A percentile compares a stretch with the other conserved stretches of the same genome.
phyloP scores from a whole-genome alignment of 2,329 filamentous ascomycete genomes.

The Moelleriella libera region DNA sequence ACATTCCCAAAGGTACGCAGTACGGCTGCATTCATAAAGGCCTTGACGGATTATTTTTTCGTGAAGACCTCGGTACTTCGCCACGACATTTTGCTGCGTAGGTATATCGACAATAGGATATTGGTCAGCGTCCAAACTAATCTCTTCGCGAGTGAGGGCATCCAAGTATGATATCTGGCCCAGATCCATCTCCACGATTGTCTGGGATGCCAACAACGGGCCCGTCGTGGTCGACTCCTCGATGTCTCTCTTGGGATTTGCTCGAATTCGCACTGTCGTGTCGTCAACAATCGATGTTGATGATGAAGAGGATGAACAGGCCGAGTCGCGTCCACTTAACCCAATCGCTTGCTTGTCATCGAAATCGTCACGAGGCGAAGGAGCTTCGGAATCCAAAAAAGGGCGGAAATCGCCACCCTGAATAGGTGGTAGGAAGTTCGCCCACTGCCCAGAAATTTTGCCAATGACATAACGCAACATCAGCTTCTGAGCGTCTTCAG shows the following conservation, averaged over 20 bases:
- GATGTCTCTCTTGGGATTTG: conserved; percentile 5
- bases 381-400: conserved; percentile 19
- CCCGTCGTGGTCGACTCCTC: conserved; percentile 13
- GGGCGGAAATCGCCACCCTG: conserved; percentile 70
- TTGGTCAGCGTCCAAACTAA: conserved; percentile 59
- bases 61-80: conserved; percentile 70
- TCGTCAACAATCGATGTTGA: background rate
- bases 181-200: conserved; percentile 42
- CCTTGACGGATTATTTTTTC: conserved; percentile 58
- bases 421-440: conserved; percentile 80
- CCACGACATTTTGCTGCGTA: conserved; percentile 62
- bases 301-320: conserved; percentile 30
- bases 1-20: conserved; percentile 61
- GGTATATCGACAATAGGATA: conserved; percentile 65
- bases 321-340: conserved; percentile 38
- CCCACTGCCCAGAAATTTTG: conserved; percentile 65
- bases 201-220: conserved; percentile 10
- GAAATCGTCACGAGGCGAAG: conserved; percentile 3
- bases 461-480: conserved; percentile 82
- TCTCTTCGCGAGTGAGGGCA: conserved; percentile 54
- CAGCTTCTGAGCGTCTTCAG: conserved; percentile 54
- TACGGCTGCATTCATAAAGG: conserved; percentile 75
- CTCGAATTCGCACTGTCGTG: conserved; percentile 31
- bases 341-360: conserved; percentile 9
- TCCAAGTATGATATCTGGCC: conserved; percentile 50